phyloP scores from a whole-genome alignment of 805 yeast genomes.

The Jamesozyma gamospora region DNA sequence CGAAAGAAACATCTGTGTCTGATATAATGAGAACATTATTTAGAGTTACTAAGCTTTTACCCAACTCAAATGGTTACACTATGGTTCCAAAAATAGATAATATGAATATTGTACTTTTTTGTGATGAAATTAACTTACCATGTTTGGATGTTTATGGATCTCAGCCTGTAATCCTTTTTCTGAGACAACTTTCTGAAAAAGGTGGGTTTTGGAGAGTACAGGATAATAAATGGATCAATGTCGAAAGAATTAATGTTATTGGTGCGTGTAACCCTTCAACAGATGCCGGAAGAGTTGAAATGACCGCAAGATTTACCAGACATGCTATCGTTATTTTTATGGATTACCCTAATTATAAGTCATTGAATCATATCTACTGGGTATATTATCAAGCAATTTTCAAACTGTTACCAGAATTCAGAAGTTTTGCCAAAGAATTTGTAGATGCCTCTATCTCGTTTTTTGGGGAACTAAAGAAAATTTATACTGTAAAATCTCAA shows the following conservation, averaged over 20 bases:
- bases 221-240: conserved; percentile 54
- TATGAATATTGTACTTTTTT: conserved; percentile 70
- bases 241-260: conserved; percentile 66
- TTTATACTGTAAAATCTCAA: conserved; percentile 32
- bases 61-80: conserved; percentile 40
- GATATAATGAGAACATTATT: conserved; percentile 55
- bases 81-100: conserved; percentile 54
- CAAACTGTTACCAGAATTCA: conserved; percentile 48
- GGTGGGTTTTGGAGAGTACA: conserved; percentile 66
- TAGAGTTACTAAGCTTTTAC: conserved; percentile 56
- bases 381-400: conserved; percentile 48
- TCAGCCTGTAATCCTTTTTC: conserved; percentile 57
- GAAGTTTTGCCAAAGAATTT: conserved; percentile 42
- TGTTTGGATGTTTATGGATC: conserved; percentile 60
- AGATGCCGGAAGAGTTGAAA: conserved; percentile 58
- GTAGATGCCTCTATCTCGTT: conserved; percentile 60
- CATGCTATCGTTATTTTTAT: conserved; percentile 60
- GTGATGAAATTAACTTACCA: conserved; percentile 88
- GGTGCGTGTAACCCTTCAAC: conserved; percentile 92
- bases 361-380: conserved; percentile 58
- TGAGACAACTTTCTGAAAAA: conserved; percentile 66
- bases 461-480: conserved; percentile 36
- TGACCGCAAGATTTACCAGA: conserved; percentile 55
- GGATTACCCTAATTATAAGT: conserved; percentile 60
- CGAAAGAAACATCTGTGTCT: conserved; percentile 64